Conservation (phyloP, 768 basidiomycete species). For the Ramaria rubella region DNA sequence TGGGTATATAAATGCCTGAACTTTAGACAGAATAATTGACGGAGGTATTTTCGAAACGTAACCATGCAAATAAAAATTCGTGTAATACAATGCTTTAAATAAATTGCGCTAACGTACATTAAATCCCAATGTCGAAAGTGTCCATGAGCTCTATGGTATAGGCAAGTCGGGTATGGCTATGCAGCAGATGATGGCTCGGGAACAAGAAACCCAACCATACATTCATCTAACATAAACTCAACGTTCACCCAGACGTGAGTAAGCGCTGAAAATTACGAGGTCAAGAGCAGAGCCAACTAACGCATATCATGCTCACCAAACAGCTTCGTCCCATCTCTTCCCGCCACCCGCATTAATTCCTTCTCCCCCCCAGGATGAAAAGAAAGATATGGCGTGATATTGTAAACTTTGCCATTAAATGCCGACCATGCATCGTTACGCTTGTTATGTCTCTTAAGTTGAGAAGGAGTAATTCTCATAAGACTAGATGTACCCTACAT, state of each 20-base stretch:
- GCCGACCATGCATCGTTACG: conserved; percentile 89
- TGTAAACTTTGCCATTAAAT: conserved; percentile 92
- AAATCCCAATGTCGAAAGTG: too few species aligned
- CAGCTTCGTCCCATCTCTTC: conserved; percentile 88
- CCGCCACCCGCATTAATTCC: conserved; percentile 92
- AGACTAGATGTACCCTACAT: conserved; percentile 63
- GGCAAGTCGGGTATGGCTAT: neutral
- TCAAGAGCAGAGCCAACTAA: neutral
- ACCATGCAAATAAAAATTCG: too few species aligned
- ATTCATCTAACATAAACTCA: conserved; percentile 93
- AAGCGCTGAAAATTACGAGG: conserved; percentile 44
- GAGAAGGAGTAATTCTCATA: conserved; percentile 65
- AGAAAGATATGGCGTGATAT: conserved; percentile 84
- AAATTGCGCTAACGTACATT: too few species aligned
- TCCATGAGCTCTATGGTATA: too few species aligned
- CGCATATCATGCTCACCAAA: conserved; percentile 59
- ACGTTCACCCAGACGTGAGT: conserved; percentile 97
- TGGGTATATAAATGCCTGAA: too few species aligned
- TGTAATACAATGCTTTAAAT: too few species aligned
- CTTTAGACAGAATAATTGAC: too few species aligned
- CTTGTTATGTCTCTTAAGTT: conserved; percentile 75
- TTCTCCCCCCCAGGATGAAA: conserved; percentile 95
- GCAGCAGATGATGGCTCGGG: conserved; percentile 44
- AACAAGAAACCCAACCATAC: conserved; percentile 86
- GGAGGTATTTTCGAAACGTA: too few species aligned